Evolutionary conservation across 192 early-diverging fungal genomes (phyloP).

Genomic region (Glomus cerebriforme): DNA sequence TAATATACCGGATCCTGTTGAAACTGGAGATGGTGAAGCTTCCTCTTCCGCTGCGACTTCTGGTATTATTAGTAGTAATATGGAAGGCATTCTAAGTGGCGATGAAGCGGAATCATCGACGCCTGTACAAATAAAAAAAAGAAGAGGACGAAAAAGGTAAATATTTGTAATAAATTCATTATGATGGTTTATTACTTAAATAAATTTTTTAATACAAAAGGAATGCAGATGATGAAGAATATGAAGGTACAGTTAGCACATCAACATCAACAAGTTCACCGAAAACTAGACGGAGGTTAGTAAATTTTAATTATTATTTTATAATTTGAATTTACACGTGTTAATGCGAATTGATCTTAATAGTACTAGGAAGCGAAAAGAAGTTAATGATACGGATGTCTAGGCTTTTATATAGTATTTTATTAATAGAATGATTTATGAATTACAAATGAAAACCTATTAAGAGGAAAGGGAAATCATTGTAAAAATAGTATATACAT

Average conservation of each 20-base stretch:
- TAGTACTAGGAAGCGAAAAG: neutral
- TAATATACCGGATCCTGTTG: slow-evolving; percentile 72
- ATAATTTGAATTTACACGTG: neutral
- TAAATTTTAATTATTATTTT: neutral
- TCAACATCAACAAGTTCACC: neutral
- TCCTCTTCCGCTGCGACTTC: neutral
- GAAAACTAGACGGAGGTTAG: neutral
- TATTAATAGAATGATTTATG: neutral
- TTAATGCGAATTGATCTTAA: neutral
- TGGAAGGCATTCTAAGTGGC: neutral
- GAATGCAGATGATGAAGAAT: neutral
- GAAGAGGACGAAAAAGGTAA: slow-evolving; percentile 28
- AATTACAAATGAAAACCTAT: neutral
- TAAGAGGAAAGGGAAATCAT: neutral
- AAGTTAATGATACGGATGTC: neutral
- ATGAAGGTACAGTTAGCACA: neutral
- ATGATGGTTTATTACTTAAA: neutral
- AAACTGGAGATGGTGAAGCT: slow-evolving; percentile 22
- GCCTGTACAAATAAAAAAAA: slow-evolving; percentile 25
- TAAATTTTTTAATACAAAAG: neutral
- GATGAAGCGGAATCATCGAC: neutral
- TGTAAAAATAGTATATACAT: too few species aligned
- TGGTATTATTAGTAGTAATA: slow-evolving; percentile 11
- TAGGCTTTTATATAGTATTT: too few species aligned
- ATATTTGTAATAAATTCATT: neutral